Evolutionary conservation across 441 rosid genomes (phyloP).

Genomic region (Cnidoscolus chayamansa): DNA sequence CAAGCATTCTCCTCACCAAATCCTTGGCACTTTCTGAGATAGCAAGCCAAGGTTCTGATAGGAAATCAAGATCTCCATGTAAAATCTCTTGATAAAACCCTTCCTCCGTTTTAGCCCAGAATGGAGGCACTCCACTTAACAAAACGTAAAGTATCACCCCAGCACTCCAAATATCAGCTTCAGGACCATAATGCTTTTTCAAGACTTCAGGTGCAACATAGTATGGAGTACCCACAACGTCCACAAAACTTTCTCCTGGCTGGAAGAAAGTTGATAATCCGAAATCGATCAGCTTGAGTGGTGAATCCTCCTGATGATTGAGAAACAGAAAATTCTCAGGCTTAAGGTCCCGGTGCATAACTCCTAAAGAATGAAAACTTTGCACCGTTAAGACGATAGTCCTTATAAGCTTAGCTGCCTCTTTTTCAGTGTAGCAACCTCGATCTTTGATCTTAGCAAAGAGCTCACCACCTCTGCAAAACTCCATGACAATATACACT

Average conservation of each 20-base stretch:
- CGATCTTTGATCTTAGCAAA: background rate
- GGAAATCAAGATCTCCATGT: background rate
- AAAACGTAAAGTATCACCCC: background rate
- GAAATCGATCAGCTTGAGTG: background rate
- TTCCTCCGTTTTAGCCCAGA: background rate
- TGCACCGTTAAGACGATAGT: background rate
- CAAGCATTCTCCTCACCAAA: conserved; percentile 4
- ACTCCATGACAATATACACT: conserved; percentile 1
- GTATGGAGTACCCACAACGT: background rate
- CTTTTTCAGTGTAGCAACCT: background rate
- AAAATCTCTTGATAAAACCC: background rate
- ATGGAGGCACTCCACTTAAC: background rate
- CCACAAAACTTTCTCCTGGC: background rate
- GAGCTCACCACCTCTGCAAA: background rate
- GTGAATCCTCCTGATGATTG: background rate
- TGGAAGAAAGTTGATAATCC: background rate
- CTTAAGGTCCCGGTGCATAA: background rate
- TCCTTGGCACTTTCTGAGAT: background rate
- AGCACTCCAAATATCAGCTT: background rate
- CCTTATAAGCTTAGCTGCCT: background rate
- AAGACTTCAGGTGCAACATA: conserved; percentile 2
- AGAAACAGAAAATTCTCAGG: background rate
- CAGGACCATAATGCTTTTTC: background rate
- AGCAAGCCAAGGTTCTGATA: background rate
- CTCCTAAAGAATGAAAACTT: background rate